These are phyloP conservation scores for Colletotrichum ledebouriae DNA, from an alignment of 2,329 filamentous ascomycete genomes.

Conservation along the genomic window DNA sequence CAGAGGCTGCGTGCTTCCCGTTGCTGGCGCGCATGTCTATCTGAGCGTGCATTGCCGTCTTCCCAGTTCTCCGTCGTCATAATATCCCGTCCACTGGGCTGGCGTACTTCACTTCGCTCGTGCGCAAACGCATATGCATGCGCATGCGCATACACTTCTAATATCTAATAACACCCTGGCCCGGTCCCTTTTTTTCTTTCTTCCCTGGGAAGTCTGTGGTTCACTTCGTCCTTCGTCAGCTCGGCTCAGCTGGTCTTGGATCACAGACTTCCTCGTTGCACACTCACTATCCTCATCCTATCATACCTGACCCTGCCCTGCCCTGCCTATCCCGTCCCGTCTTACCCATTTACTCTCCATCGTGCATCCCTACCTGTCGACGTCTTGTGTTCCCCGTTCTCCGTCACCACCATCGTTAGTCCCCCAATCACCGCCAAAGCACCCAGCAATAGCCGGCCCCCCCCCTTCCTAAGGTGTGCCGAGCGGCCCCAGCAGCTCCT, in stretches of 20 bases:
- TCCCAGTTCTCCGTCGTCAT: conserved; percentile 22
- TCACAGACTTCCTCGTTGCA: conserved; percentile 26
- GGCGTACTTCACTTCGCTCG: background rate
- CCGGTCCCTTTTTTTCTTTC: conserved; percentile 4
- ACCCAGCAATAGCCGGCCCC: background rate
- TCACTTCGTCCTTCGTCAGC: conserved; percentile 5
- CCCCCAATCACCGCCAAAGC: background rate
- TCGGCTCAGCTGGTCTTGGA: conserved; percentile 27
- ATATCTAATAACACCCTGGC: conserved; percentile 25
- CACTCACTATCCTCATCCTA: conserved; percentile 1
- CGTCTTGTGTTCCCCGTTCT: background rate
- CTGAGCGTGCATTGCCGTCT: conserved; percentile 11
- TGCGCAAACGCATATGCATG: background rate
- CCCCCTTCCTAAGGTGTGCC: conserved; percentile 8
- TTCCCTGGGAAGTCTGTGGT: conserved; percentile 7
- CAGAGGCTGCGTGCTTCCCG: conserved; percentile 15
- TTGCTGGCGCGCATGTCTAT: conserved; percentile 9
- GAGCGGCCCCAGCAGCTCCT: background rate
- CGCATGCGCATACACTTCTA: conserved; percentile 1
- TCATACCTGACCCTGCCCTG: too few relatives aligned
- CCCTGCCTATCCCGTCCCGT: background rate
- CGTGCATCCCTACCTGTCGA: conserved; percentile 18
- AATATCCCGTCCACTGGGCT: too few relatives aligned
- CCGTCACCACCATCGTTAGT: too few relatives aligned
- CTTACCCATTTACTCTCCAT: conserved; percentile 1